Base-by-base conservation (phyloP, 2,329 filamentous ascomycete species). In the Knufia fluminis region DNA sequence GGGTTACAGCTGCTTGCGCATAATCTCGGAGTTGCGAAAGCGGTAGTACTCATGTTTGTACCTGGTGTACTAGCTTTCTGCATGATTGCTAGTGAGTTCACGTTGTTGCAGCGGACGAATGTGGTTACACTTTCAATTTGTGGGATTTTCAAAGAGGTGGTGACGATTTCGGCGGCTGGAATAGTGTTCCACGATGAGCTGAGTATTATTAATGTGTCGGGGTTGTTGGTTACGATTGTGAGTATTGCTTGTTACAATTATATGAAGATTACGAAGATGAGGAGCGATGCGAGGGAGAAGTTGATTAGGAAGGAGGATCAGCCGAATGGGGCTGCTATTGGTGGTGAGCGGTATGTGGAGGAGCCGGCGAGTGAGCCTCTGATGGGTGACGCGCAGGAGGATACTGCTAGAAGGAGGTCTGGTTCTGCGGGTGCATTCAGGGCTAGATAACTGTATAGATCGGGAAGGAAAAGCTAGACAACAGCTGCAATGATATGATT, bases 71-170 rank as follows among this genome's bases (percentile, higher is more conserved):
- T 98, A 46, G 92, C 92, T 1, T 98, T 98, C 65, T 78, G 89
- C 54, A 98, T 98, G 92, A 97, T 94, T 16, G 82, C 89, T 0
- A 90, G 87, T 48, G 92, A 98, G 68, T 98, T 97, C 65, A 91
- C 92, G 47, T 78, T 98, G 54, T 78, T 98, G 57, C 85, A 96
- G 71, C 86, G 92, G 42, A 97, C 91, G 0, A 94, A 86, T 1
- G 92, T 98, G 47, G 92, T 98, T 46, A 97, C 92, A 0, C 76
- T 98, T 40, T 94, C 86, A 46, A 96, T 98, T 59, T 94, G 90
- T 54, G 92, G 92, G 53, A 97, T 98, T 54, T 97, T 98, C 75
- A 98, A 98, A 66, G 92, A 98, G 70, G 92, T 97, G 35, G 83
- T 98, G 49, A 98, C 92, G 12, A 97, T 98, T 61, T 83, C 80